Percentiles rank a stretch among this genome's conserved stretches.
These are phyloP conservation scores for Colletotrichum plurivorum DNA, from an alignment of 2,329 filamentous ascomycete genomes.

Conservation along the genomic window DNA sequence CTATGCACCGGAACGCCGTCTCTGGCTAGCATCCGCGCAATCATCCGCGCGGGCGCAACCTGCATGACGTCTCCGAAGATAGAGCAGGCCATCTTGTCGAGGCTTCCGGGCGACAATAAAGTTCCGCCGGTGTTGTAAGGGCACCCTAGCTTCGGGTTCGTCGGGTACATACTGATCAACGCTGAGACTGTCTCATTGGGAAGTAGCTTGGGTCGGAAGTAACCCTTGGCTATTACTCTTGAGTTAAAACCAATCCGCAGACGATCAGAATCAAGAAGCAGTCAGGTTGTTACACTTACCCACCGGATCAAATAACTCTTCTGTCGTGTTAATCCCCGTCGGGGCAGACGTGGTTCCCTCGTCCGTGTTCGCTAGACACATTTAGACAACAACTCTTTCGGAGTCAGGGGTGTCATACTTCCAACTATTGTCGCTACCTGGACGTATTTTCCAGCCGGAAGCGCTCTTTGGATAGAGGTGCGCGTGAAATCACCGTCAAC, in stretches of 20 bases:
- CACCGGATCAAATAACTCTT: conserved; percentile 55
- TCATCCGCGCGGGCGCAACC: conserved; percentile 56
- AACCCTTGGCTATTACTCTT: conserved; percentile 46
- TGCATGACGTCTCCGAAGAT: conserved; percentile 5
- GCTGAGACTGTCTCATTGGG: conserved; percentile 64
- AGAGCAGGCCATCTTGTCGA: conserved; percentile 20
- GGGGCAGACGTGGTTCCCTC: conserved; percentile 72
- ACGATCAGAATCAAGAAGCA: conserved; percentile 48
- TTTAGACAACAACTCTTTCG: neutral
- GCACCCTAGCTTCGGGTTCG: neutral
- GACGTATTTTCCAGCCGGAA: conserved; percentile 70
- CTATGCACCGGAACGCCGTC: conserved; percentile 66
- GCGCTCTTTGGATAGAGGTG: conserved; percentile 60
- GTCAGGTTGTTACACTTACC: conserved; percentile 39
- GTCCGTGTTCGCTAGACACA: conserved; percentile 66
- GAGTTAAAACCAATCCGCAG: conserved; percentile 34
- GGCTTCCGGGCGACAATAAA: neutral
- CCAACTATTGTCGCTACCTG: conserved; percentile 75
- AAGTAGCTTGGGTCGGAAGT: conserved; percentile 50
- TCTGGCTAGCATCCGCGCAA: conserved; percentile 68
- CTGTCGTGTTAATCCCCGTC: conserved; percentile 66
- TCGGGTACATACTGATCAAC: conserved; percentile 5
- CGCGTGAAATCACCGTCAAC: conserved; percentile 56
- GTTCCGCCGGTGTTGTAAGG: conserved; percentile 7
- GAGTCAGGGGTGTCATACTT: conserved; percentile 41